Evolutionary conservation across 305 asterid species (phyloP).

Genomic region (Andrographis paniculata): DNA sequence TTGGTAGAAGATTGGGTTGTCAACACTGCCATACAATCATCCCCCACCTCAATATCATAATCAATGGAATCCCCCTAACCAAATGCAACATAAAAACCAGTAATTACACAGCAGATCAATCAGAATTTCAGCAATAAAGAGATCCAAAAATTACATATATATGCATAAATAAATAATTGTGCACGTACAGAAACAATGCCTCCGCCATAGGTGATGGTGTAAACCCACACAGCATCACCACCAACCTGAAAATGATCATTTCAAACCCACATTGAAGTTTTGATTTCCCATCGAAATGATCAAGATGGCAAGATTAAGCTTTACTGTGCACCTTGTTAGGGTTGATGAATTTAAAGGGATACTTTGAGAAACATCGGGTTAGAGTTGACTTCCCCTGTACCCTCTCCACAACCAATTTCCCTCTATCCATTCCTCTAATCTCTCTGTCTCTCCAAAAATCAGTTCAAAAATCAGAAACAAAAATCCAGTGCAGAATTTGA

Average conservation of each 20-base stretch:
- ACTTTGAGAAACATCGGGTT: constrained; percentile 62
- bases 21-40: constrained; percentile 67
- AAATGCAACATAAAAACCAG: not conserved
- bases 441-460: too few species aligned
- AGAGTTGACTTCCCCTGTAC: constrained; percentile 62
- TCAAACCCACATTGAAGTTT: not conserved
- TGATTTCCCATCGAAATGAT: not conserved
- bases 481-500: not conserved
- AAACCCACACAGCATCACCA: constrained; percentile 93
- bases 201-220: constrained; percentile 85
- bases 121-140: not conserved
- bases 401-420: constrained; percentile 70
- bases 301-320: not conserved
- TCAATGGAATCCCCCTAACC: constrained; percentile 71
- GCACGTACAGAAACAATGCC: constrained; percentile 86
- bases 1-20: constrained; percentile 97
- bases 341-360: constrained; percentile 86
- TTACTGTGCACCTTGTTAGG: constrained; percentile 57
- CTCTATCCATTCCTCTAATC: constrained; percentile 51
- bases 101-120: not conserved
- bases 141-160: not conserved
- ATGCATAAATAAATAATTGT: too few species aligned
- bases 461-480: constrained; percentile 11
- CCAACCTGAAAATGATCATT: constrained; percentile 44
- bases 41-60: constrained; percentile 50